Percentiles rank a stretch among this genome's conserved stretches.
Evolutionary conservation across 495 filamentous ascomycete species (phyloP).

Genomic region (Penicillium silybi): DNA sequence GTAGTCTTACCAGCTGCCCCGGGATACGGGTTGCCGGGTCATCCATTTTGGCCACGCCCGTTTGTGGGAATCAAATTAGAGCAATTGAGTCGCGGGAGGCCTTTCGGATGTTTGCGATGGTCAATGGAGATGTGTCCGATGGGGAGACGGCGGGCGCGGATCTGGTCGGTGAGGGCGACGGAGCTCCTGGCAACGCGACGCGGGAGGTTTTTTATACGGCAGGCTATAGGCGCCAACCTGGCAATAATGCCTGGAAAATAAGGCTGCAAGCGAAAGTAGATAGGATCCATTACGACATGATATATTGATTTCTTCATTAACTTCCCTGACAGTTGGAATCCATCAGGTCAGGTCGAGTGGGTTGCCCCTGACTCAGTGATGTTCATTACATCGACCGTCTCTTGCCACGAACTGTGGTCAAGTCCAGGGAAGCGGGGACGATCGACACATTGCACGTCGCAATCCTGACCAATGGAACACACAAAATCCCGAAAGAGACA

Average conservation of each 20-base stretch:
- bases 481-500: background rate
- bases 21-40: slow-evolving; percentile 64
- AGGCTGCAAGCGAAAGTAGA: too few species aligned
- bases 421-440: background rate
- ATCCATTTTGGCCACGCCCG: slow-evolving; percentile 46
- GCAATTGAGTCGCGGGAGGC: slow-evolving; percentile 15
- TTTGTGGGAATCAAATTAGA: slow-evolving; percentile 2
- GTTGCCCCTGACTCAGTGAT: background rate
- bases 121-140: slow-evolving; percentile 12
- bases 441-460: background rate
- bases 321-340: too few species aligned
- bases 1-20: slow-evolving; percentile 52
- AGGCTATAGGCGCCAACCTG: slow-evolving; percentile 6
- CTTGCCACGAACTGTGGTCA: background rate
- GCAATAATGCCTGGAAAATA: slow-evolving; percentile 28
- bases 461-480: background rate
- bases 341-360: background rate
- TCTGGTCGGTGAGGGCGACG: slow-evolving; percentile 16
- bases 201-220: slow-evolving; percentile 20
- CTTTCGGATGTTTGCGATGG: background rate
- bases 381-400: background rate
- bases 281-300: too few species aligned
- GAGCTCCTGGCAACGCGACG: slow-evolving; percentile 23
- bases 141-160: slow-evolving; percentile 5
- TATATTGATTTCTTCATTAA: too few species aligned